Conservation (phyloP, 2,329 filamentous ascomycete species). For the Alternaria conjuncta region DNA sequence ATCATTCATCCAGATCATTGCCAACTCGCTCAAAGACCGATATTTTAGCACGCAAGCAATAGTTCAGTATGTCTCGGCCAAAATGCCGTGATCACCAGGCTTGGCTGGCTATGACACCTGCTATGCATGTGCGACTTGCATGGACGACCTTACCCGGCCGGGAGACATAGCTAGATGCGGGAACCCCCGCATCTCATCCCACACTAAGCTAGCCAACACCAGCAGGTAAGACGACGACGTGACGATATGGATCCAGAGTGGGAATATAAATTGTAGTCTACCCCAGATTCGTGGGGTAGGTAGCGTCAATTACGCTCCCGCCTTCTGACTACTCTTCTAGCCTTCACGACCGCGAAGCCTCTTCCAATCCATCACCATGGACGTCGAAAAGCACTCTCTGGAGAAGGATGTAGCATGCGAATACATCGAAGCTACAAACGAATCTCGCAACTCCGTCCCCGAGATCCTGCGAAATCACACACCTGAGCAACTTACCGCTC, state of each 20-base stretch:
- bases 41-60: not conserved
- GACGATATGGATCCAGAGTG: not conserved
- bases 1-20: not conserved
- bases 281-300: slow-evolving; percentile 11
- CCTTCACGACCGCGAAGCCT: fast-evolving
- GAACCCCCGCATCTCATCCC: not conserved
- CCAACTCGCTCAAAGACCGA: not conserved
- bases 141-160: not conserved
- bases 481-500: slow-evolving; percentile 16
- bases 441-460: slow-evolving; percentile 10
- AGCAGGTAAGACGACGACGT: not conserved
- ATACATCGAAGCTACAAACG: slow-evolving; percentile 14
- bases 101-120: not conserved
- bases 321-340: too few relatives aligned
- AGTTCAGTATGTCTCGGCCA: not conserved
- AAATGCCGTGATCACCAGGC: slow-evolving; percentile 4
- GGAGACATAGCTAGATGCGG: not conserved
- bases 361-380: not conserved
- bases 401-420: slow-evolving; percentile 10
- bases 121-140: not conserved
- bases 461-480: slow-evolving; percentile 18
- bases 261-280: not conserved
- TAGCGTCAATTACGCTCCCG: too few relatives aligned
- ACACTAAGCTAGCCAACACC: not conserved
- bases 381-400: not conserved